A percentile compares a stretch with the other conserved stretches of the same genome.
Conservation (phyloP, 1,284 basidiomycete genomes). For the Melampsora larici-populina region DNA sequence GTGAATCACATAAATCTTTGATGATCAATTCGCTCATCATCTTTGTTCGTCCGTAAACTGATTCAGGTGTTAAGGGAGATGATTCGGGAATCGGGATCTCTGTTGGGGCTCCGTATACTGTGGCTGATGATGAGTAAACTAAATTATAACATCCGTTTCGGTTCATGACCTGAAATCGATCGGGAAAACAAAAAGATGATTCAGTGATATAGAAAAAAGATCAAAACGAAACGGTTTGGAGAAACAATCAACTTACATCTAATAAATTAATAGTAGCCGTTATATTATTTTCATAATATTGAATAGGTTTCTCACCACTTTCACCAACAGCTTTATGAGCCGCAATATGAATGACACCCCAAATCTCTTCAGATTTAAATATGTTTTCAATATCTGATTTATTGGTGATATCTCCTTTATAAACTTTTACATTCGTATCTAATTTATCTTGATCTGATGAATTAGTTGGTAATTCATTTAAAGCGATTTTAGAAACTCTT, state of each 20-base stretch:
- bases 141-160: conserved; percentile 77
- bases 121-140: conserved; percentile 97
- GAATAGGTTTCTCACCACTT: conserved; percentile 86
- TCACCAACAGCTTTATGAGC: conserved; percentile 98
- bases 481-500: conserved; percentile 74
- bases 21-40: conserved; percentile 89
- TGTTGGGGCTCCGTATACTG: conserved; percentile 95
- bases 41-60: conserved; percentile 93
- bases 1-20: conserved; percentile 78
- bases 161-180: conserved; percentile 66
- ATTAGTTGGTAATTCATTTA: conserved; percentile 63
- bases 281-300: conserved; percentile 90
- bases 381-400: conserved; percentile 68
- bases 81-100: conserved; percentile 91
- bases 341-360: conserved; percentile 94
- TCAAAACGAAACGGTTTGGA: not conserved
- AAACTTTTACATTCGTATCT: conserved; percentile 64
- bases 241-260: conserved; percentile 52
- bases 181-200: not conserved
- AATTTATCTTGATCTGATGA: conserved; percentile 61
- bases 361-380: conserved; percentile 83
- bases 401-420: conserved; percentile 70
- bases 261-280: conserved; percentile 75
- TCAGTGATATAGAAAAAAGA: not conserved
- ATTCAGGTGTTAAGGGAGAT: conserved; percentile 81